Evolutionary conservation across 1,284 basidiomycete genomes (phyloP).

Genomic region (Sporisorium graminicola): DNA sequence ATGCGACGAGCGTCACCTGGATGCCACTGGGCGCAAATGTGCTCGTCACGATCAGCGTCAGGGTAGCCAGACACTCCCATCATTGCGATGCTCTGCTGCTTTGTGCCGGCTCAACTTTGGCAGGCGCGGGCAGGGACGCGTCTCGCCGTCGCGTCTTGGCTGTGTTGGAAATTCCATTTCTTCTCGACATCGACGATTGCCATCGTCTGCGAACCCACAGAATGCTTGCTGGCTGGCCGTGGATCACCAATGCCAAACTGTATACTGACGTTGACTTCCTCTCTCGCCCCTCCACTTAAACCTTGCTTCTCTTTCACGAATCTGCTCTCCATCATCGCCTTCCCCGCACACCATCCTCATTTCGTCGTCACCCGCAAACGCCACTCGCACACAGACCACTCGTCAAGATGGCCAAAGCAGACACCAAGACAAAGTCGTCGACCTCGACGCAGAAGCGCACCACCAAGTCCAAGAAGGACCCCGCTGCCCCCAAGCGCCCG

Average conservation of each 20-base stretch:
- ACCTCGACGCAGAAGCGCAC: slow-evolving; percentile 52
- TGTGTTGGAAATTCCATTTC: slow-evolving; percentile 20
- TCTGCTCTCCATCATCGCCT: background rate
- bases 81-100: slow-evolving; percentile 24
- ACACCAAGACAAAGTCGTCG: slow-evolving; percentile 61
- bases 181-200: slow-evolving; percentile 13
- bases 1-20: background rate
- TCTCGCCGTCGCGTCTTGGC: slow-evolving; percentile 26
- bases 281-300: slow-evolving; percentile 1
- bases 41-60: slow-evolving; percentile 28
- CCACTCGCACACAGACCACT: slow-evolving; percentile 7
- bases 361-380: background rate
- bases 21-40: background rate
- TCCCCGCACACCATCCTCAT: background rate
- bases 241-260: background rate
- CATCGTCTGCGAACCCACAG: background rate
- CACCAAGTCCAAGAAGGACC: slow-evolving; percentile 73
- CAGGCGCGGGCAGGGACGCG: slow-evolving; percentile 18
- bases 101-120: background rate
- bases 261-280: slow-evolving; percentile 15
- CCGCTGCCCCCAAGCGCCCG: slow-evolving; percentile 86
- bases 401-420: slow-evolving; percentile 62
- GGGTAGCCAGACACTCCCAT: slow-evolving; percentile 8
- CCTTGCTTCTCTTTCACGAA: background rate
- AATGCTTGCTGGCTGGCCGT: background rate